Base-by-base conservation (phyloP, 192 early-diverging fungal species). In the Dimargaris verticillata region DNA sequence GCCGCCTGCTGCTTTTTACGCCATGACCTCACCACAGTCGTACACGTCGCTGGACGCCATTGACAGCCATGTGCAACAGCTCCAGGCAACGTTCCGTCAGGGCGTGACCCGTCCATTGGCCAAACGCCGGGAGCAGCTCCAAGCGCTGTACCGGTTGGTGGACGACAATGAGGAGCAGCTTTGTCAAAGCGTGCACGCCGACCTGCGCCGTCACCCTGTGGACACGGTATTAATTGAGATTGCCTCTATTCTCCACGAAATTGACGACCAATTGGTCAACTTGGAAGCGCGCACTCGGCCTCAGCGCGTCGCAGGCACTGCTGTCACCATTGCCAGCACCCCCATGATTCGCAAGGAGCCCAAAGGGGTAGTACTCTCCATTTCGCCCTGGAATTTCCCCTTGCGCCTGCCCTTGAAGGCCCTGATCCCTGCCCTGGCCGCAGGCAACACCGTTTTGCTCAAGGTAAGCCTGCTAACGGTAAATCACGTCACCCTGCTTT, bases 381-480 rank as follows among this genome's bases (percentile, higher is more conserved):
- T 92, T 55, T 83, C 79, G n/a, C 65, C 78, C 33, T 84, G 81
- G 83, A 83, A 85, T 73, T 85, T 72, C 54, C 73, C 72, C 53
- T 33, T 84, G n/a, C 75, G 84, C 33, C 70, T 97, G 17, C 25
- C 78, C 29, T 60, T 95, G 7, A 63, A 72, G 22, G 92, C 94
- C 6, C 65, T 92, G 18, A 76, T 86, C 2, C 83, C 85, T 22
- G 90, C 92, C 11, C 78, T 97, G 63, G 91, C 92, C 13, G 94
- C 87, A 3, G 94, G 94, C 18, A 93, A 93, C 75, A 81, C 82
- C 5, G 86, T 76, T 4, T 58, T 87, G 6, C n/a, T 84, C n/a
- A 89, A 89, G n/a, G n/a, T n/a, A n/a, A n/a, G n/a, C n/a, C n/a
- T n/a, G n/a, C n/a, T n/a, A n/a, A n/a, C n/a, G n/a, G n/a, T n/a